Conservation (phyloP, 1,139 yeast species). For the Nakaseomyces uthaithaninus region DNA sequence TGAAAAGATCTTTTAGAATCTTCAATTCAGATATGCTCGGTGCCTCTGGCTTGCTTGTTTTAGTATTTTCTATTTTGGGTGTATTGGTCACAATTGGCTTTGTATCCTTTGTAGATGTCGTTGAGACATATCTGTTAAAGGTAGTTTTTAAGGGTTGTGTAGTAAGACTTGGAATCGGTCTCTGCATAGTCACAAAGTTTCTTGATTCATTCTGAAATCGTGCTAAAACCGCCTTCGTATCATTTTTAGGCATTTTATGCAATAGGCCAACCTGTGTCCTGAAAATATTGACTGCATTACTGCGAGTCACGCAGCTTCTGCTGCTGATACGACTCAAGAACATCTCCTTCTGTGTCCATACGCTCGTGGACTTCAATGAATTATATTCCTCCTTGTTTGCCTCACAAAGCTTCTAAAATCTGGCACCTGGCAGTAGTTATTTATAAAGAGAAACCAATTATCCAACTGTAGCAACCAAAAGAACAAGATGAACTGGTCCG, state of each 20-base stretch:
- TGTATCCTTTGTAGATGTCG: neutral
- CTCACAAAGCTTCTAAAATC: too few species aligned
- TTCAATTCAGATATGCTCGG: conserved; percentile 45
- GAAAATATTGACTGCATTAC: neutral
- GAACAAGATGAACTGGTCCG: too few species aligned
- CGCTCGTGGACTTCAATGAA: neutral
- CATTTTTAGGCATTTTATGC: neutral
- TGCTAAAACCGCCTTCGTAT: too few species aligned
- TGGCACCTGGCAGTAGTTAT: too few species aligned
- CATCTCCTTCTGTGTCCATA: neutral
- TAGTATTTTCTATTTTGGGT: neutral
- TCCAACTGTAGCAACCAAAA: too few species aligned
- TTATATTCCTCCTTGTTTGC: neutral
- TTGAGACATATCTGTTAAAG: neutral
- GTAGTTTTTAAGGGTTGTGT: too few species aligned
- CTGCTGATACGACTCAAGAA: conserved; percentile 1
- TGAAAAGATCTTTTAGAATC: conserved; percentile 53
- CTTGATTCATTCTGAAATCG: too few species aligned
- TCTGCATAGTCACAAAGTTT: too few species aligned
- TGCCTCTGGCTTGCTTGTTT: conserved; percentile 9
- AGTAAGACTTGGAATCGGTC: too few species aligned
- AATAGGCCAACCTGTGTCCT: neutral
- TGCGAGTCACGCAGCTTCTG: neutral
- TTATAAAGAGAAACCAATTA: too few species aligned
- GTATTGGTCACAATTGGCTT: neutral